Conservation (phyloP, 768 basidiomycete species). For the Xerocomellus chrysenteron region DNA sequence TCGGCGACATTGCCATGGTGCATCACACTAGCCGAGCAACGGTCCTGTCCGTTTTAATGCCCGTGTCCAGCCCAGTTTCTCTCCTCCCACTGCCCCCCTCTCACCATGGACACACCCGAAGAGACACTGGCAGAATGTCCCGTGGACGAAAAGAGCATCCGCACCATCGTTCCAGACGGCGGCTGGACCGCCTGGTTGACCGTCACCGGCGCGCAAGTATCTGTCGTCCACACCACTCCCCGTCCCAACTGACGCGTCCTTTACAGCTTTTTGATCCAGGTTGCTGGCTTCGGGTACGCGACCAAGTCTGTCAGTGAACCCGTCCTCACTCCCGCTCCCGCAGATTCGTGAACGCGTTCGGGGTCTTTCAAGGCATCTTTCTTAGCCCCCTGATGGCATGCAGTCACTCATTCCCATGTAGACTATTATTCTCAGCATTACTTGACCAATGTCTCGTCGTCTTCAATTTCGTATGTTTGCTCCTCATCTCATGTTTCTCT, state of each 20-base stretch:
- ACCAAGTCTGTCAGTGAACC: neutral
- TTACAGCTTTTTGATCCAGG: slow-evolving; percentile 35
- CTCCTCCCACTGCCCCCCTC: neutral
- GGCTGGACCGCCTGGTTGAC: slow-evolving; percentile 27
- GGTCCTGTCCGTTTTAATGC: neutral
- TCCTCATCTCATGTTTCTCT: neutral
- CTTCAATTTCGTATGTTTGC: slow-evolving; percentile 35
- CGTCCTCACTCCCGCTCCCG: neutral
- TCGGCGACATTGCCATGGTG: neutral
- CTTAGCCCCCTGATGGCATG: neutral
- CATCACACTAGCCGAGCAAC: slow-evolving; percentile 1
- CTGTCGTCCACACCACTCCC: neutral
- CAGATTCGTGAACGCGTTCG: slow-evolving; percentile 38
- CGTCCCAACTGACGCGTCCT: neutral
- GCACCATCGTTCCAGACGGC: slow-evolving; percentile 21
- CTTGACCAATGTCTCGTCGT: slow-evolving; percentile 35
- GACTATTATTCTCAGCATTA: slow-evolving; percentile 41
- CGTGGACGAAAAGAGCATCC: neutral
- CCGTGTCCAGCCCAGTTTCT: neutral
- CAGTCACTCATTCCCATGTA: slow-evolving; percentile 11
- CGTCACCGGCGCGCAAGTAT: slow-evolving; percentile 23
- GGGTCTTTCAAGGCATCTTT: slow-evolving; percentile 39
- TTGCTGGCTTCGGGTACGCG: slow-evolving; percentile 38
- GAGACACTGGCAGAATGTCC: neutral
- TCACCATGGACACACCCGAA: slow-evolving; percentile 5